phyloP scores from a whole-genome alignment of 108 stramenopile genomes.

The Cyclotella choctawhatcheeana region DNA sequence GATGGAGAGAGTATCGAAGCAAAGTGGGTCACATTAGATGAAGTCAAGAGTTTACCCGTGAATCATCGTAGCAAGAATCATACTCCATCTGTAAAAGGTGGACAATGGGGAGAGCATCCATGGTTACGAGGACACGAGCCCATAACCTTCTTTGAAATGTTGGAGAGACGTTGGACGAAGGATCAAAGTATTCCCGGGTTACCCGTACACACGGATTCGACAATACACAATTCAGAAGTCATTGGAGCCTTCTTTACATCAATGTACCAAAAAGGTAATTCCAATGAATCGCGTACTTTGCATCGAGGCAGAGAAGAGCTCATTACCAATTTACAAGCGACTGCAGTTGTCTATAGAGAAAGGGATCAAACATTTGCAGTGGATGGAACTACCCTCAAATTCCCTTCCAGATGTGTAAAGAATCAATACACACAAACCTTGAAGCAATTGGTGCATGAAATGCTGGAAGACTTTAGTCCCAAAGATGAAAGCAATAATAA shows the following conservation, averaged over 20 bases:
- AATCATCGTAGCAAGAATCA: background rate
- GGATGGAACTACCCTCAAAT: background rate
- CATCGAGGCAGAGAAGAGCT: constrained; percentile 9
- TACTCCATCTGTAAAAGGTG: background rate
- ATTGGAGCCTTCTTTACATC: constrained; percentile 25
- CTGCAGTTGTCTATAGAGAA: constrained; percentile 8
- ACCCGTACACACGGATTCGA: background rate
- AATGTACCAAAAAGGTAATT: background rate
- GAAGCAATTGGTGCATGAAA: constrained; percentile 18
- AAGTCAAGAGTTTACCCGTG: constrained; percentile 13
- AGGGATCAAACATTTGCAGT: constrained; percentile 9
- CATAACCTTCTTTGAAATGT: constrained; percentile 23
- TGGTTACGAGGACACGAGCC: constrained; percentile 38
- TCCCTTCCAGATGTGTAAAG: constrained; percentile 7
- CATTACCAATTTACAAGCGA: constrained; percentile 14
- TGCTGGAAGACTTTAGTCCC: background rate
- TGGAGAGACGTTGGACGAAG: background rate
- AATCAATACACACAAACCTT: constrained; percentile 21
- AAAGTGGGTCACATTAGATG: constrained; percentile 22
- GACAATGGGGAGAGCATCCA: constrained; percentile 6
- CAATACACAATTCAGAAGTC: background rate
- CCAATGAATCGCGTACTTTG: background rate
- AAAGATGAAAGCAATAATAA: background rate
- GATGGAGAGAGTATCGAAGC: constrained; percentile 23
- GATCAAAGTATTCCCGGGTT: constrained; percentile 6